Conservation (phyloP, 495 filamentous ascomycete species). For the Hypoxylon fragiforme region DNA sequence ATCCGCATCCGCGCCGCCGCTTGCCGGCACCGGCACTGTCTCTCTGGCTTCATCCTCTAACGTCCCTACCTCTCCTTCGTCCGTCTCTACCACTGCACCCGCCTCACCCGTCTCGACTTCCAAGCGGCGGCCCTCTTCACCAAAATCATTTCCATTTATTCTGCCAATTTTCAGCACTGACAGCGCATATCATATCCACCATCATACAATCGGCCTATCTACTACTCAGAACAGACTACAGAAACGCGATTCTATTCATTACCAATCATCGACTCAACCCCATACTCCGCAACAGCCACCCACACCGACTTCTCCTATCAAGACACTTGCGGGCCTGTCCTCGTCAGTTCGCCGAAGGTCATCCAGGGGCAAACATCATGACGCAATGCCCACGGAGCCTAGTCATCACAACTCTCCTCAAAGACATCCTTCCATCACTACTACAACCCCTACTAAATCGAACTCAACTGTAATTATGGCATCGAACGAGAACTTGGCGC, state of each 20-base stretch:
- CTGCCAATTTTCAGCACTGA: conserved; percentile 27
- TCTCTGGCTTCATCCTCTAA: conserved; percentile 19
- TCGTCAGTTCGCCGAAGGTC: conserved; percentile 23
- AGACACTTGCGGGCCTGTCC: conserved; percentile 12
- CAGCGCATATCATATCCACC: conserved; percentile 15
- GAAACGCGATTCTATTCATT: conserved; percentile 27
- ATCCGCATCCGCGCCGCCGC: conserved; percentile 19
- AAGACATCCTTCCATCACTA: conserved; percentile 29
- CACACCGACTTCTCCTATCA: conserved; percentile 18
- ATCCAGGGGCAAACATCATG: conserved; percentile 37
- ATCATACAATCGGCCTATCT: not conserved
- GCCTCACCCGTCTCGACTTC: conserved; percentile 1
- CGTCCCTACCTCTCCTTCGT: conserved; percentile 11
- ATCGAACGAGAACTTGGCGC: conserved; percentile 28
- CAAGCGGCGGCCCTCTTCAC: conserved; percentile 14
- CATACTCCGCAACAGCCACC: conserved; percentile 15
- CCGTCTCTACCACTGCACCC: conserved; percentile 1
- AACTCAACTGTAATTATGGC: conserved; percentile 26
- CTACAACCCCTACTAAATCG: conserved; percentile 36
- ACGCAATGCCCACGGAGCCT: conserved; percentile 42
- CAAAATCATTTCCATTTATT: conserved; percentile 29
- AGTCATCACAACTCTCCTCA: conserved; percentile 26
- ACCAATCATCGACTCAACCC: conserved; percentile 5
- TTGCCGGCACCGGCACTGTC: not conserved
- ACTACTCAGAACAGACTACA: conserved; percentile 14